Percentiles rank a stretch among this genome's conserved stretches.
Conservation (phyloP, 345 rosid genomes). For the Boechera stricta region DNA sequence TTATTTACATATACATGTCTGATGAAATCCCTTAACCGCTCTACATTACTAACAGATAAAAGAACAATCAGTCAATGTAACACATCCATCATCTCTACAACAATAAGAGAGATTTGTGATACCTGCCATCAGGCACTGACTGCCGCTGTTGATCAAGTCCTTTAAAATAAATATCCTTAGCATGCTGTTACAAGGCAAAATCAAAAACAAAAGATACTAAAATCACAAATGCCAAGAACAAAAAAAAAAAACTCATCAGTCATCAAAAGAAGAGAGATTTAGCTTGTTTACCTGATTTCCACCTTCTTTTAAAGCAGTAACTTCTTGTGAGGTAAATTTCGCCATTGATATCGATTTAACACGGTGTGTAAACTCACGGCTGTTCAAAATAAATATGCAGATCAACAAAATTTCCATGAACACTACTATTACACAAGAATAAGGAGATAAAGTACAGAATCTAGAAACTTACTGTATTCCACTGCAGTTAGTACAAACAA, state of each 20-base stretch:
- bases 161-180: constrained; percentile 82
- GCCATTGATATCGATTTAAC: constrained; percentile 98
- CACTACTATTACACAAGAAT: constrained; percentile 11
- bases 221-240: constrained; percentile 3
- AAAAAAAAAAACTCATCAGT: constrained; percentile 2
- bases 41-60: constrained; percentile 69
- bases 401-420: constrained; percentile 15
- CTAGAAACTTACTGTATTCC: constrained; percentile 85
- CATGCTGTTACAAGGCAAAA: constrained; percentile 58
- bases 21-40: constrained; percentile 81
- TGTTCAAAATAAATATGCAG: constrained; percentile 42
- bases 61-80: constrained; percentile 41
- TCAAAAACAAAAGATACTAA: constrained; percentile 13
- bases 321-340: constrained; percentile 90
- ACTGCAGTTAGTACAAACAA: constrained; percentile 94
- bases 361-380: constrained; percentile 96
- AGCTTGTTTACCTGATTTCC: constrained; percentile 79
- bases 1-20: constrained; percentile 90
- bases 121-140: constrained; percentile 86
- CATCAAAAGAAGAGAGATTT: background rate
- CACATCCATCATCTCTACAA: background rate
- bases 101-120: constrained; percentile 48
- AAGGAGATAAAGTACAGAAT: background rate
- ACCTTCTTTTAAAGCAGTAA: constrained; percentile 81
- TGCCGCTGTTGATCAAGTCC: constrained; percentile 87